Evolutionary conservation across 352 stramenopile species (phyloP).

Genomic region (Peronospora farinosa): DNA sequence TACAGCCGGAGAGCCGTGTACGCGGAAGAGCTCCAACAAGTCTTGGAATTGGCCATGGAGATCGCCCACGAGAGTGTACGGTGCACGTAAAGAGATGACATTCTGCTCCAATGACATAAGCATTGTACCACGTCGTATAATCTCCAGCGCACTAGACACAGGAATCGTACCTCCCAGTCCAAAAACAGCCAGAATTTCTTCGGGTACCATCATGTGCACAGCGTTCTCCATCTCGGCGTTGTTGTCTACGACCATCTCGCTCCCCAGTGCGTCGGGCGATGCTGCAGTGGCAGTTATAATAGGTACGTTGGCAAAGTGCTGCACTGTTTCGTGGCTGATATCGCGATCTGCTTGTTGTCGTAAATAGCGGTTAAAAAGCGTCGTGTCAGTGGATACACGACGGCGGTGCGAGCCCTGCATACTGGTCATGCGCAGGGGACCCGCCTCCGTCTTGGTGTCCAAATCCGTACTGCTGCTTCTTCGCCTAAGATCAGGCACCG

Average conservation of each 20-base stretch:
- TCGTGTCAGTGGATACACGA: conserved; percentile 66
- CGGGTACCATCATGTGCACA: conserved; percentile 24
- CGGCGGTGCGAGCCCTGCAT: conserved; percentile 58
- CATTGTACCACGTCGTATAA: conserved; percentile 51
- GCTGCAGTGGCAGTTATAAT: conserved; percentile 32
- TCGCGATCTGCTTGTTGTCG: conserved; percentile 51
- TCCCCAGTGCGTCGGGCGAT: conserved; percentile 17
- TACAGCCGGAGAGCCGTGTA: conserved; percentile 40
- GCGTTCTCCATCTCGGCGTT: conserved; percentile 24
- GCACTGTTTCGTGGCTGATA: conserved; percentile 48
- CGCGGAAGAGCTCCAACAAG: conserved; percentile 81
- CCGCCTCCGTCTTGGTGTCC: conserved; percentile 37
- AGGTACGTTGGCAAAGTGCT: conserved; percentile 45
- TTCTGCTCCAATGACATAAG: conserved; percentile 57
- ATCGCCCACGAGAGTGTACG: conserved; percentile 68
- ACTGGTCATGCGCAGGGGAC: conserved; percentile 44
- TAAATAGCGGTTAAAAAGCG: conserved; percentile 55
- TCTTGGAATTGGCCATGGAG: conserved; percentile 99
- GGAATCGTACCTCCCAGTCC: conserved; percentile 38
- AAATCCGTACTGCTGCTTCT: conserved; percentile 18
- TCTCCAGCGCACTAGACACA: conserved; percentile 44
- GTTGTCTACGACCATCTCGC: conserved; percentile 34
- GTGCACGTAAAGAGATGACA: conserved; percentile 42
- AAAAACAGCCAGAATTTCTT: conserved; percentile 30
- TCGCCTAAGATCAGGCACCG: conserved; percentile 8